A percentile compares a stretch with the other conserved stretches of the same genome.
Evolutionary conservation across 2,329 filamentous ascomycete genomes (phyloP).

Genomic region (Botrytis pseudocinerea): DNA sequence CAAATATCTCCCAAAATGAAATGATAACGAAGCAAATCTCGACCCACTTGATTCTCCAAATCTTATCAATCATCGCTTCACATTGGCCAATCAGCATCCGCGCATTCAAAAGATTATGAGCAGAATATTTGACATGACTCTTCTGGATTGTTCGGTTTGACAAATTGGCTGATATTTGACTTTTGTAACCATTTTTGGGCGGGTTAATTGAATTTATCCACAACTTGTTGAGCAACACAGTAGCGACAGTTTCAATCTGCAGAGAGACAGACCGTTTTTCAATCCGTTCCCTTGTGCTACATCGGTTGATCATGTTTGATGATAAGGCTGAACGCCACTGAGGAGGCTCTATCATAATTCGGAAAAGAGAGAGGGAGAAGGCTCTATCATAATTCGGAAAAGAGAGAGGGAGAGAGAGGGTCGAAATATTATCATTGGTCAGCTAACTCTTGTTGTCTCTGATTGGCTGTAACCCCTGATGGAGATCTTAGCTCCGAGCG

Average conservation of each 20-base stretch:
- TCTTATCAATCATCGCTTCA: slow-evolving; percentile 7
- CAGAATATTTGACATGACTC: slow-evolving; percentile 2
- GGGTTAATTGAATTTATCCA: not conserved
- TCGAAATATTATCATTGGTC: not conserved
- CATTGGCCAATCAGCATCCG: not conserved
- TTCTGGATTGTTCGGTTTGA: slow-evolving; percentile 15
- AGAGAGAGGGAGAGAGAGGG: not conserved
- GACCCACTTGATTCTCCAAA: slow-evolving; percentile 4
- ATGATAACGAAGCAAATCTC: slow-evolving; percentile 5
- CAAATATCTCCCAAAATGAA: not conserved
- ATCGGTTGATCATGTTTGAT: not conserved
- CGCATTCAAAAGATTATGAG: not conserved
- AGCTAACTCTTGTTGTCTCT: not conserved
- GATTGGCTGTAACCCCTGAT: not conserved
- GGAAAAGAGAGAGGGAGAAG: not conserved
- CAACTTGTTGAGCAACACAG: not conserved
- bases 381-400: not conserved
- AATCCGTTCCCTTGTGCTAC: not conserved
- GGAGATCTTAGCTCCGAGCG: not conserved
- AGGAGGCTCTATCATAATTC: not conserved
- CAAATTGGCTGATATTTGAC: not conserved
- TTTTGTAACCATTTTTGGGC: not conserved
- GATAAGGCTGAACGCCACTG: not conserved
- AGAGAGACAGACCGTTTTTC: not conserved
- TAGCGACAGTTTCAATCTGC: not conserved